Evolutionary conservation across 331 rosid species (phyloP), one percentile per base, ranked within the genome.

Genomic region (Saraca asoca): DNA sequence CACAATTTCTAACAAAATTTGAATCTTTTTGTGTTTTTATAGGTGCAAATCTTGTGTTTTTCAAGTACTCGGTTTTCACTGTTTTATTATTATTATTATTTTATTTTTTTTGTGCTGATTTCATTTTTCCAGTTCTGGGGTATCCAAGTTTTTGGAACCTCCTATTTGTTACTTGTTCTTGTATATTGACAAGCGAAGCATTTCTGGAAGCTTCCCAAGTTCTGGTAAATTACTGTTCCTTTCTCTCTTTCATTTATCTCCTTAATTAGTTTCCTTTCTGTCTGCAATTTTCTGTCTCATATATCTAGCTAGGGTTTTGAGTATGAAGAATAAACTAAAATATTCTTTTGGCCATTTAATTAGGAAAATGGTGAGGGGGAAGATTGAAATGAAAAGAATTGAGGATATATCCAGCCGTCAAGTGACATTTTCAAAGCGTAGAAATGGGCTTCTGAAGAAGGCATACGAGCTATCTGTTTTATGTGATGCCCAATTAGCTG

Each of bases 341-440:
- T 37, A 37, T 5, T 37, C 41, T 37, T 0, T 29, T 29, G 65
- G 66, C n/a, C n/a, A n/a, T n/a, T n/a, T n/a, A n/a, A n/a, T n/a
- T n/a, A n/a, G n/a, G n/a, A n/a, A 58, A 7, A 76, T 76, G 77
- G 77, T 31, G 77, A 76, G 77, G 69, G 73, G 77, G 35, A 76
- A 76, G 64, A 6, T 70, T 41, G 6, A 76, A 19, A 42, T 76
- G 69, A 76, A 70, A 20, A 70, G 8, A 33, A 76, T 76, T 0
- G 81, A 76, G 57, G 37, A 70, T 14, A 13, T 38, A n/a, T n/a
- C 24, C 0, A 64, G 33, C 7, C 81, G 81, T 31, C 72, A 70
- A 51, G 81, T 70, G 62, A 76, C 76, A 0, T 76, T 76, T 51
- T 64, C 81, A 50, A 76, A 76, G 73, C 68, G 81, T 3, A 13